Conservation (phyloP, 75 land plant species). For the Gnetum montanum region DNA sequence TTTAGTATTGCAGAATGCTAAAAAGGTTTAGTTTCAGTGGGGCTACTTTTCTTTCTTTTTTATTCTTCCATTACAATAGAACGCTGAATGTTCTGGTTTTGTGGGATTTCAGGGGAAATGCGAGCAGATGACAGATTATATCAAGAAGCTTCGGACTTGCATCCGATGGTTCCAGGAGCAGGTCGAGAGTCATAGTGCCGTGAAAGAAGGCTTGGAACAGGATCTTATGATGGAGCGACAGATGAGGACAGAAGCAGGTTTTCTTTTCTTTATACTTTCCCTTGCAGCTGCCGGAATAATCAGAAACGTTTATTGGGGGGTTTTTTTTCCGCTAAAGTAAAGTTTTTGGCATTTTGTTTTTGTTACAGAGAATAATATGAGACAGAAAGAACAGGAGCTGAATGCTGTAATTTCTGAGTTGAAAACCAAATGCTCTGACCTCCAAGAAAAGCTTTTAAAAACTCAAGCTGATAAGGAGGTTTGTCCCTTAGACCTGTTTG, state of each 20-base stretch:
- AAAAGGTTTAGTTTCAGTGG: neutral
- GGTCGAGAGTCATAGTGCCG: constrained; percentile 33
- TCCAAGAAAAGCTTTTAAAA: constrained; percentile 29
- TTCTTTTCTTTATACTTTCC: too few relatives aligned
- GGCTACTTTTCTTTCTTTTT: neutral
- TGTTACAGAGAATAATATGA: constrained; percentile 28
- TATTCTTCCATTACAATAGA: neutral
- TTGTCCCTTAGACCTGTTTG: neutral
- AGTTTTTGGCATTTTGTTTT: neutral
- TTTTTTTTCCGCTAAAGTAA: neutral
- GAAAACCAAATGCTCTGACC: constrained; percentile 13
- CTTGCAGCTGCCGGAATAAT: neutral
- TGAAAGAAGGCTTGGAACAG: constrained; percentile 35
- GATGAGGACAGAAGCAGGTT: constrained; percentile 47
- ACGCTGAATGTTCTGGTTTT: neutral
- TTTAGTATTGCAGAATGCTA: neutral
- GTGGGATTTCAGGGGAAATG: constrained; percentile 52
- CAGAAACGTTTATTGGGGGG: neutral
- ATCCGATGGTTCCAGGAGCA: constrained; percentile 68
- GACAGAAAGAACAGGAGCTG: constrained; percentile 36
- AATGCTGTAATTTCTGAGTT: constrained; percentile 19
- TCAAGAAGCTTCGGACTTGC: constrained; percentile 70
- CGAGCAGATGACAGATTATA: constrained; percentile 77
- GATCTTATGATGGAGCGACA: constrained; percentile 35
- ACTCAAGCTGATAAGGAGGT: constrained; percentile 38